Base-by-base conservation (phyloP, 345 rosid species). In the Dipteronia sinensis region DNA sequence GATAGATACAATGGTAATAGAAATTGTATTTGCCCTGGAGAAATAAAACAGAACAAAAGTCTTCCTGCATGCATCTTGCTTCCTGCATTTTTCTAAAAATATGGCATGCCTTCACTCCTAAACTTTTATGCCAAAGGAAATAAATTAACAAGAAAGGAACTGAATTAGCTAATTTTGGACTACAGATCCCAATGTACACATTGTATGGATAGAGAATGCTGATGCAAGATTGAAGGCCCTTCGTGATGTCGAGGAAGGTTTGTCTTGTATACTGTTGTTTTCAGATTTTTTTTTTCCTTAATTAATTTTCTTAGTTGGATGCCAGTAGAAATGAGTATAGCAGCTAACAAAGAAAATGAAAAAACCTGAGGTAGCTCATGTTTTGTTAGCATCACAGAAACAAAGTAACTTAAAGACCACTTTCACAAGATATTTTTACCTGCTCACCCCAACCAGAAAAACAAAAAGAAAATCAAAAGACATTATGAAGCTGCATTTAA, bases 181-280 rank as follows among this genome's bases (percentile, higher is more conserved):
- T 73, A 51, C 93, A 93, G 97, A 95, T 86, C 95, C 98, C 13
- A 93, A 95, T 74, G 71, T 91, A 27, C 98, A 95, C 79, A 89
- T 94, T 61, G 53, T 89, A 59, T 93, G 98, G 98, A 75, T 90
- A 74, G 87, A 90, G 77, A 89, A 83, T 75, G 89, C 91, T 56
- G 85, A 87, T 86, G 97, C 97, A 78, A 89, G 82, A 84, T 77
- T 93, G 86, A 89, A 77, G 84, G 88, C 94, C 12, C 97, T 95
- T 71, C 85, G 92, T 13, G 92, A 91, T 61, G 86, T 95, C 16
- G 97, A 95, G 75, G 82, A 84, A 88, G 98, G 98, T 95, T 80
- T 29, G 77, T 77, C 56, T 62, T 15, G 44, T 63, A 1, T 34
- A 22, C 29, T 74, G 12, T 6, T 3, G 23, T 58, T 31, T 71